Evolutionary conservation across 2,329 filamentous ascomycete genomes (phyloP).

Genomic region (Fusarium sp.): DNA sequence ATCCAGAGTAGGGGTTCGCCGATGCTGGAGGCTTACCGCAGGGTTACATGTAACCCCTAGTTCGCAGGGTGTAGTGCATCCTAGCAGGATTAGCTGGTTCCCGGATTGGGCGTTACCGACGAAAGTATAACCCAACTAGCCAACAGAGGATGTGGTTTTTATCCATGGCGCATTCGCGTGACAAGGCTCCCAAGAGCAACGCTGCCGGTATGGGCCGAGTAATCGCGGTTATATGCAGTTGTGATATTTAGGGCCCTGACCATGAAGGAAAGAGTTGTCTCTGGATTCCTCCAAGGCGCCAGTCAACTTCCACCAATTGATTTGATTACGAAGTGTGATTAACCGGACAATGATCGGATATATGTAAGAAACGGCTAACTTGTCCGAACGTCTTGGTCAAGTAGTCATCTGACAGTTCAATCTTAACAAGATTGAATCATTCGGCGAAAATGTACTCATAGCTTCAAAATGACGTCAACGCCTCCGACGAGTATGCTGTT

Average conservation of each 20-base stretch:
- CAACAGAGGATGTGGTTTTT: slow-evolving; percentile 2
- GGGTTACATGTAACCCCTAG: slow-evolving; percentile 34
- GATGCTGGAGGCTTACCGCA: slow-evolving; percentile 24
- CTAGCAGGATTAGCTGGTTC: slow-evolving; percentile 33
- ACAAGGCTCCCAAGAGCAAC: slow-evolving; percentile 21
- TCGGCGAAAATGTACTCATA: background rate
- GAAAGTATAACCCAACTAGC: slow-evolving; percentile 8
- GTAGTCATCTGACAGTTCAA: background rate
- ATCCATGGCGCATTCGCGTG: slow-evolving; percentile 14
- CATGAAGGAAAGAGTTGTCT: slow-evolving; percentile 15
- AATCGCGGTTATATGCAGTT: slow-evolving; percentile 27
- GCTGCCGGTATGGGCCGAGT: slow-evolving; percentile 26
- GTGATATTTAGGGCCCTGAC: slow-evolving; percentile 28
- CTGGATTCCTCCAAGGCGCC: slow-evolving; percentile 5
- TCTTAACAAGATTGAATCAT: slow-evolving; percentile 2
- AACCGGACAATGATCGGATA: slow-evolving; percentile 4
- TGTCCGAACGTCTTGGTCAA: background rate
- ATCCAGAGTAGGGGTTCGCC: slow-evolving; percentile 28
- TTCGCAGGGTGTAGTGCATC: slow-evolving; percentile 21
- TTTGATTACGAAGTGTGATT: background rate
- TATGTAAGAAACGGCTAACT: background rate
- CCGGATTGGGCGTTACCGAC: slow-evolving; percentile 27
- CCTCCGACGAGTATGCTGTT: slow-evolving; percentile 34
- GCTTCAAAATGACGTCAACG: slow-evolving; percentile 44
- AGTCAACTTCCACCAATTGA: slow-evolving; percentile 40